A percentile compares a stretch with the other conserved stretches of the same genome.
These are phyloP conservation scores for Talaromyces sp. DNA, from an alignment of 2,329 filamentous ascomycete genomes.

Conservation along the genomic window DNA sequence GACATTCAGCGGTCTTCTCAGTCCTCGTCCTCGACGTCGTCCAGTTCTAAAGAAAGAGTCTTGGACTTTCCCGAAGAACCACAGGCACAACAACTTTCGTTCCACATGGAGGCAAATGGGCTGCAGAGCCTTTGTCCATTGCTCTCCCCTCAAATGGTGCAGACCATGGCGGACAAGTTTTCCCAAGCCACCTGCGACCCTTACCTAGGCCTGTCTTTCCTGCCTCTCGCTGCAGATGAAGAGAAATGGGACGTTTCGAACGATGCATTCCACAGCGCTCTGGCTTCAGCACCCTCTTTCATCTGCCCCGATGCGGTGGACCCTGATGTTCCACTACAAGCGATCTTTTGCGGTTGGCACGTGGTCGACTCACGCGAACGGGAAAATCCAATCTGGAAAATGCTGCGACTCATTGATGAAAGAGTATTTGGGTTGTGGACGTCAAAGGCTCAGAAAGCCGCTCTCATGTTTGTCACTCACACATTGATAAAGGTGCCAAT, in stretches of 20 bases:
- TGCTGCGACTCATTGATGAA: not conserved
- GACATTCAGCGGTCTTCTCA: not conserved
- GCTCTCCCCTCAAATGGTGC: not conserved
- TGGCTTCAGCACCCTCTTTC: not conserved
- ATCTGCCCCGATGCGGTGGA: not conserved
- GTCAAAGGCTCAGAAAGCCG: not conserved
- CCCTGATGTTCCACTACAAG: not conserved
- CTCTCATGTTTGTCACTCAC: not conserved
- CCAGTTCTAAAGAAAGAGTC: not conserved
- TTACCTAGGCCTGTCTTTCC: not conserved
- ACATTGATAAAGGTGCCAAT: not conserved
- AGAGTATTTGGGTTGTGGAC: not conserved
- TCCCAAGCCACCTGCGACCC: not conserved
- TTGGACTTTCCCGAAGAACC: not conserved
- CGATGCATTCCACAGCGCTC: not conserved
- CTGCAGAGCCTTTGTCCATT: not conserved
- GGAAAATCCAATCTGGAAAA: not conserved
- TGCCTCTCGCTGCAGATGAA: not conserved
- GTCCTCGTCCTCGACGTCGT: not conserved
- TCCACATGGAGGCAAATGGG: not conserved
- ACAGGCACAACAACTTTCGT: not conserved
- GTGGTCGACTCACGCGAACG: not conserved
- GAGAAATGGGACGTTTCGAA: not conserved
- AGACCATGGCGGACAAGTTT: not conserved
- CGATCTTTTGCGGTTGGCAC: not conserved